Evolutionary conservation across 768 basidiomycete species (phyloP).

Genomic region (Kwoniella heveanensis): DNA sequence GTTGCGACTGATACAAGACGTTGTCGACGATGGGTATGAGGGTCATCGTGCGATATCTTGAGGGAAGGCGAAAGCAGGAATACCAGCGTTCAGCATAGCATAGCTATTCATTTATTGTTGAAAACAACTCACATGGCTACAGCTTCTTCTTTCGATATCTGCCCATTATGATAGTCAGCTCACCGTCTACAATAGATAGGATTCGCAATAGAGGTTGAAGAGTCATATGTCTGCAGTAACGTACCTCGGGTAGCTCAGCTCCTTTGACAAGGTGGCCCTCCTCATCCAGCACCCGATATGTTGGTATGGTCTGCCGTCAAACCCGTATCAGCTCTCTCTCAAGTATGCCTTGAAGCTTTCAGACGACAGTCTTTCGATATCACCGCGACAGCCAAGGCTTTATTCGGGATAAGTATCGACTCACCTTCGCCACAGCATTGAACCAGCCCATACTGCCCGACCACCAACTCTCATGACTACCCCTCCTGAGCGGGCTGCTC

Average conservation of each 20-base stretch:
- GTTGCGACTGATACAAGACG: conserved; percentile 84
- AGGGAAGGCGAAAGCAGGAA: neutral
- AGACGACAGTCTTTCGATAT: no score
- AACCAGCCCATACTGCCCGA: conserved; percentile 47
- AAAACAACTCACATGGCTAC: conserved; percentile 63
- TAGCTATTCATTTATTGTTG: no score
- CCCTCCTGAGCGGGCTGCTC: conserved; percentile 47
- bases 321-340: neutral
- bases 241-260: conserved; percentile 73
- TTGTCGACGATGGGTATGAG: conserved; percentile 74
- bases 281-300: conserved; percentile 82
- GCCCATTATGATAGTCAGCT: conserved; percentile 1
- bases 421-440: conserved; percentile 52
- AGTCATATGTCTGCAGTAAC: conserved; percentile 39
- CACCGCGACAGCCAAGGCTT: no score
- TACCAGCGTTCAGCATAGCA: no score
- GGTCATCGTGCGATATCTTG: conserved; percentile 47
- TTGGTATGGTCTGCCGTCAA: conserved; percentile 65
- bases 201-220: no score
- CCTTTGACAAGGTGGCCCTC: conserved; percentile 72
- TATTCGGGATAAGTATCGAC: no score
- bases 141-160: conserved; percentile 48
- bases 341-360: no score
- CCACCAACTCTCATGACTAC: conserved; percentile 54
- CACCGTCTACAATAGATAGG: neutral